Conservation (phyloP, 768 basidiomycete species). For the Tremella fuciformis region DNA sequence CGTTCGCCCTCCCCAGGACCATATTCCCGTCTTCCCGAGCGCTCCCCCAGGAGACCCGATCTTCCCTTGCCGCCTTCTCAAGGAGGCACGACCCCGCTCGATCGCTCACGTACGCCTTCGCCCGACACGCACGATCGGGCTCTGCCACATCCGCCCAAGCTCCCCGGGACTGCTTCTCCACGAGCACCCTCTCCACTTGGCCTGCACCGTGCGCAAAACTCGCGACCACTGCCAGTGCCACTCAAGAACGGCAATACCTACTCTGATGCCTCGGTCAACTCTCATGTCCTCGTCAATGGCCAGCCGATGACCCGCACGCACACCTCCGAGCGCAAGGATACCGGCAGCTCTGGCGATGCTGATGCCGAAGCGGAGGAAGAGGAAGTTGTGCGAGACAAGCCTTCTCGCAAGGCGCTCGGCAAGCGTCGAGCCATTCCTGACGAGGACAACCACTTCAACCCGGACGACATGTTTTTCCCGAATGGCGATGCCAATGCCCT, state of each 20-base stretch:
- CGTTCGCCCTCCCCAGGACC: slow-evolving; percentile 48
- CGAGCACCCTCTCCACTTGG: slow-evolving; percentile 34
- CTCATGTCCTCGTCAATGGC: too few species aligned
- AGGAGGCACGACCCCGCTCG: slow-evolving; percentile 16
- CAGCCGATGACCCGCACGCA: slow-evolving; percentile 11
- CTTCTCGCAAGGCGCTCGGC: slow-evolving; percentile 83
- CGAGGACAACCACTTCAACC: slow-evolving; percentile 57
- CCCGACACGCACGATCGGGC: slow-evolving; percentile 55
- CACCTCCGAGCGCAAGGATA: slow-evolving; percentile 7
- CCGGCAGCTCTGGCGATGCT: slow-evolving; percentile 7
- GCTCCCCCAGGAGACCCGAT: slow-evolving; percentile 39
- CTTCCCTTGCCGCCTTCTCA: slow-evolving; percentile 21
- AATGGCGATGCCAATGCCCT: slow-evolving; percentile 21
- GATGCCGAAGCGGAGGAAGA: slow-evolving; percentile 28
- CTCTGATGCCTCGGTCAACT: neutral
- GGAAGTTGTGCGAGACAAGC: slow-evolving; percentile 52
- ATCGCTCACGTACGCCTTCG: slow-evolving; percentile 67
- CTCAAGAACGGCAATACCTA: slow-evolving; percentile 21
- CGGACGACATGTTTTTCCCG: slow-evolving; percentile 61
- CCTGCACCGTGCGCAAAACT: slow-evolving; percentile 4
- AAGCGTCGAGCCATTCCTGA: slow-evolving; percentile 64
- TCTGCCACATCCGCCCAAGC: slow-evolving; percentile 28
- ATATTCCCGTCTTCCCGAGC: slow-evolving; percentile 46
- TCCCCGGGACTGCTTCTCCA: slow-evolving; percentile 14
- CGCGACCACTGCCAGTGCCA: slow-evolving; percentile 43